Conservation (phyloP, 768 basidiomycete genomes). For the Suillus spraguei region DNA sequence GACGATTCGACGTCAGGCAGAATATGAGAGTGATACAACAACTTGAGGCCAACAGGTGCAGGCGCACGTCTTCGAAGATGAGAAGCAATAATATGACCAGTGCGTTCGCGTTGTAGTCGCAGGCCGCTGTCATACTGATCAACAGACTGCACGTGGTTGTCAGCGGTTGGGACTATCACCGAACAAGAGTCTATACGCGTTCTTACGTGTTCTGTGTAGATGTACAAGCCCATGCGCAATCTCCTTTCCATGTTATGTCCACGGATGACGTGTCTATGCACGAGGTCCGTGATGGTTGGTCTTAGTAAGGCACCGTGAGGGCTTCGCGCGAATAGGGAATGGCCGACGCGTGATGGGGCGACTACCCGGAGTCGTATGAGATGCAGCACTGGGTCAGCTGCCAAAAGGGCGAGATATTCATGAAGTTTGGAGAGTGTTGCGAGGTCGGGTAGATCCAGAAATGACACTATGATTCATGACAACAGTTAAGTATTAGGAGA, state of each 20-base stretch:
- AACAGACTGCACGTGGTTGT: constrained; percentile 50
- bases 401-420: constrained; percentile 49
- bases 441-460: constrained; percentile 75
- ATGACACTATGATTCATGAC: constrained; percentile 50
- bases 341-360: constrained; percentile 67
- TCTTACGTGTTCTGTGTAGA: constrained; percentile 60
- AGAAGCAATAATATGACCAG: constrained; percentile 51
- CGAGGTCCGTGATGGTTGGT: constrained; percentile 66
- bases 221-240: constrained; percentile 67
- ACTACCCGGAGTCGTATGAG: constrained; percentile 60
- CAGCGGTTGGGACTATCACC: not conserved
- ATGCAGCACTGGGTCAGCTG: constrained; percentile 66
- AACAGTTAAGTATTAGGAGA: not conserved
- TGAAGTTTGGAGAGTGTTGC: constrained; percentile 51
- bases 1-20: constrained; percentile 68
- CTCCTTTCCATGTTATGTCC: constrained; percentile 66
- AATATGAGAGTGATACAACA: constrained; percentile 52
- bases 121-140: constrained; percentile 64
- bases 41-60: constrained; percentile 41
- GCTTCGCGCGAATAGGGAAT: constrained; percentile 62
- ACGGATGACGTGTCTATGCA: constrained; percentile 70
- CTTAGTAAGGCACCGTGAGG: constrained; percentile 57
- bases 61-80: constrained; percentile 53
- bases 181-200: constrained; percentile 23
- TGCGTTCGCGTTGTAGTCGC: constrained; percentile 54